phyloP scores from a whole-genome alignment of 495 filamentous ascomycete species.

The Bathelium albidoporum region DNA sequence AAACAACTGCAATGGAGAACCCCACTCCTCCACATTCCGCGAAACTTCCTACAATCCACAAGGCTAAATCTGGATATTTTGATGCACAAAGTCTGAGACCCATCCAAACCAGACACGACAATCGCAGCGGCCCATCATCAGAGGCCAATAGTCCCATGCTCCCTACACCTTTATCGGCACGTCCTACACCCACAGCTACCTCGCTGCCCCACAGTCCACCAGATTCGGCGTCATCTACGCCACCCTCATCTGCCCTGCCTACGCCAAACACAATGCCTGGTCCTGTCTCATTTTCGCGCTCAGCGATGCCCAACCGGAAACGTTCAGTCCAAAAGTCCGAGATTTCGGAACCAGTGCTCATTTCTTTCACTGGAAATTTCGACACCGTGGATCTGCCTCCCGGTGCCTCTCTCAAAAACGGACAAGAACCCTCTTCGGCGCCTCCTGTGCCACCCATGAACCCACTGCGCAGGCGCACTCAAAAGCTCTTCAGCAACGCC shows the following conservation, averaged over 20 bases:
- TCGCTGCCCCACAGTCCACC: conserved; percentile 3
- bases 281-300: conserved; percentile 18
- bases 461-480: conserved; percentile 23
- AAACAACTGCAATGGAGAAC: conserved; percentile 9
- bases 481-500: conserved; percentile 8
- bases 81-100: conserved; percentile 25
- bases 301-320: conserved; percentile 40
- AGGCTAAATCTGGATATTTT: conserved; percentile 23
- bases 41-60: not conserved
- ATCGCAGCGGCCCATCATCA: not conserved
- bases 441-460: conserved; percentile 32
- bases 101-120: conserved; percentile 13
- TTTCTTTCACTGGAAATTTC: conserved; percentile 67
- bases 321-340: conserved; percentile 59
- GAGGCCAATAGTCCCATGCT: not conserved
- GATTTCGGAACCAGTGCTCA: conserved; percentile 75
- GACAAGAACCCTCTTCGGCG: conserved; percentile 20
- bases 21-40: not conserved
- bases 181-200: not conserved
- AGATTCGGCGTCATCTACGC: conserved; percentile 3
- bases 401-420: conserved; percentile 32
- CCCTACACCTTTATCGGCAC: not conserved
- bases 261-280: conserved; percentile 22
- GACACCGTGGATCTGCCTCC: conserved; percentile 33
- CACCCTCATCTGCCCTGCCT: not conserved